Evolutionary conservation across 441 rosid species (phyloP).

Genomic region (Erodium texanum): DNA sequence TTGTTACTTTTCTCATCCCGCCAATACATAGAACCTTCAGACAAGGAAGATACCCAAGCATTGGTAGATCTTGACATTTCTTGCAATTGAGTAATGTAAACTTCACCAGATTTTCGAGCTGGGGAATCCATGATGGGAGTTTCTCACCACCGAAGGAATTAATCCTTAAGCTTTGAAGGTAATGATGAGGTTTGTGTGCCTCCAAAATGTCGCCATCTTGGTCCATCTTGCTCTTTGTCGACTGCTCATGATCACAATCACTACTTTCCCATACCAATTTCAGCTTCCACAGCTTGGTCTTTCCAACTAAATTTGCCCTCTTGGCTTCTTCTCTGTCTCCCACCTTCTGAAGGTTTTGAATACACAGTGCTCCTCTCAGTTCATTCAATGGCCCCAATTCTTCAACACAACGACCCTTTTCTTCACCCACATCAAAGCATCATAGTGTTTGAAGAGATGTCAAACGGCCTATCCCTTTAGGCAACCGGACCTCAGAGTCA

Average conservation of each 20-base stretch:
- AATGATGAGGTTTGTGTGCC: conserved; percentile 10
- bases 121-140: neutral
- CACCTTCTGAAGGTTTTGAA: neutral
- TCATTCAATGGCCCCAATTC: neutral
- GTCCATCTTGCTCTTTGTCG: neutral
- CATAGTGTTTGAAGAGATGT: neutral
- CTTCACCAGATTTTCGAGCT: neutral
- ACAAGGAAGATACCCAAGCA: conserved; percentile 4
- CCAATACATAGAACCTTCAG: conserved; percentile 3
- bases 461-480: neutral
- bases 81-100: neutral
- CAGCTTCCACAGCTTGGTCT: neutral
- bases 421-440: neutral
- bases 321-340: neutral
- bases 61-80: conserved; percentile 9
- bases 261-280: neutral
- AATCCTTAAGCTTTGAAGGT: neutral
- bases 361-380: neutral
- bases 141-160: neutral
- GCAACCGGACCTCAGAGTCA: neutral
- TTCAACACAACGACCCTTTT: neutral
- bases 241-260: neutral
- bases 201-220: conserved; percentile 1
- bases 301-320: neutral
- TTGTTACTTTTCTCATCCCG: neutral